Conservation (phyloP, 2,329 filamentous ascomycete species). For the Chaetomiaceae sp. region DNA sequence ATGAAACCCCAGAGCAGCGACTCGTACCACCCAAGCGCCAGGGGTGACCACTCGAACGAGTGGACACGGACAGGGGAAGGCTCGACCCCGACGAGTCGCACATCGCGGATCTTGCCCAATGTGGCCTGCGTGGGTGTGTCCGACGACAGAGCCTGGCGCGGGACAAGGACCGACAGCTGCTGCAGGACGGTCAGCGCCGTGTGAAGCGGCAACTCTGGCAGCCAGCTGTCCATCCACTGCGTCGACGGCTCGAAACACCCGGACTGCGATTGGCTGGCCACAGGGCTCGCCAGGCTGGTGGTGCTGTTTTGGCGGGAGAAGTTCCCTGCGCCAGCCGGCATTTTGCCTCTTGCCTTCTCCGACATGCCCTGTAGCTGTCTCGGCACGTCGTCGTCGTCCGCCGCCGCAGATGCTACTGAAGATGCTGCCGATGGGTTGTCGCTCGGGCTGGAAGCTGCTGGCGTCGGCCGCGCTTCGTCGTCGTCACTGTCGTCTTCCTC, state of each 20-base stretch:
- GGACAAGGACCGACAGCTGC: conserved; percentile 56
- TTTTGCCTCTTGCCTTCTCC: conserved; percentile 93
- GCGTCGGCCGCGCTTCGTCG: conserved; percentile 50
- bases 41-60: conserved; percentile 88
- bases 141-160: conserved; percentile 44
- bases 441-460: conserved; percentile 60
- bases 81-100: conserved; percentile 68
- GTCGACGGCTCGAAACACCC: conserved; percentile 72
- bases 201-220: conserved; percentile 85
- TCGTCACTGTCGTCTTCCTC: conserved; percentile 60
- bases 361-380: conserved; percentile 87
- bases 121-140: conserved; percentile 43
- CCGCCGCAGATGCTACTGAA: conserved; percentile 60
- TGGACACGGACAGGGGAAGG: conserved; percentile 72
- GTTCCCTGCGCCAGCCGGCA: conserved; percentile 75
- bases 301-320: conserved; percentile 91
- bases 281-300: conserved; percentile 67
- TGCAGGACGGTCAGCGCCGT: conserved; percentile 75
- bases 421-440: conserved; percentile 61
- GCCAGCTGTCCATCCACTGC: conserved; percentile 88
- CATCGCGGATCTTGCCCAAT: conserved; percentile 53
- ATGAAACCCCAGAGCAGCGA: conserved; percentile 90
- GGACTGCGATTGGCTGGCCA: conserved; percentile 50
- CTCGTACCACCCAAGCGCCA: conserved; percentile 93
- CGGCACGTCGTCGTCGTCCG: conserved; percentile 78